phyloP scores from a whole-genome alignment of 345 rosid species.

The Eutrema japonicum region DNA sequence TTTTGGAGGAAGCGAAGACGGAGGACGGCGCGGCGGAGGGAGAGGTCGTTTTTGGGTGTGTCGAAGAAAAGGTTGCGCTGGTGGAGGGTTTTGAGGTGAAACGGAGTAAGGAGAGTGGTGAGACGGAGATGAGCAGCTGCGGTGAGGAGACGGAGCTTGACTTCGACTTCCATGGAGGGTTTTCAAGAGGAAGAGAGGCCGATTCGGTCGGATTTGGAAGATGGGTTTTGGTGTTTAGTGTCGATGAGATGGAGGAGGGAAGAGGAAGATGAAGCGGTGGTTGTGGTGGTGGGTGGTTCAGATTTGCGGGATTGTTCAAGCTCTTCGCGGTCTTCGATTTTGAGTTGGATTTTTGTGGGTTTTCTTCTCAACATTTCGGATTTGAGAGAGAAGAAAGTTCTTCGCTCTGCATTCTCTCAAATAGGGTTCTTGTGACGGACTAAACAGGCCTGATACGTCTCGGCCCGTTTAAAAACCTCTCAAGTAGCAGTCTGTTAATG shows the following conservation, averaged over 20 bases:
- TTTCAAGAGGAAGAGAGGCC: conserved; percentile 55
- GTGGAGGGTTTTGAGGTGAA: conserved; percentile 50
- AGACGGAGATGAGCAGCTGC: conserved; percentile 53
- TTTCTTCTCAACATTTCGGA: conserved; percentile 80
- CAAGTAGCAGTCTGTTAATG: too few relatives aligned
- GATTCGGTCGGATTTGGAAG: conserved; percentile 66
- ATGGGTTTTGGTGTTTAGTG: conserved; percentile 54
- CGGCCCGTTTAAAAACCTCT: too few relatives aligned
- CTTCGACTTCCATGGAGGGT: conserved; percentile 75
- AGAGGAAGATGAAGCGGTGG: conserved; percentile 44
- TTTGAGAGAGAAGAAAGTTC: neutral
- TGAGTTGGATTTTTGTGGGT: conserved; percentile 79
- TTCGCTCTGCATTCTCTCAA: too few relatives aligned
- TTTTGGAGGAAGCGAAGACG: too few relatives aligned
- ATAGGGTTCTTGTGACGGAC: too few relatives aligned
- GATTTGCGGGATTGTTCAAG: conserved; percentile 75
- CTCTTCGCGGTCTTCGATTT: conserved; percentile 84
- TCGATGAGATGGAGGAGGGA: conserved; percentile 64
- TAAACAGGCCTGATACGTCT: too few relatives aligned
- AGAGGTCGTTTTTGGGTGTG: conserved; percentile 55
- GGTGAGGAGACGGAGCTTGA: conserved; percentile 67
- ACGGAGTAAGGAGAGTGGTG: conserved; percentile 55
- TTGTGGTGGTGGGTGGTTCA: conserved; percentile 31
- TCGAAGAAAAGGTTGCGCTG: conserved; percentile 82
- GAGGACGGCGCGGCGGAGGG: too few relatives aligned